Conservation (phyloP, 192 early-diverging fungal species). For the Lobosporangium transversale region DNA sequence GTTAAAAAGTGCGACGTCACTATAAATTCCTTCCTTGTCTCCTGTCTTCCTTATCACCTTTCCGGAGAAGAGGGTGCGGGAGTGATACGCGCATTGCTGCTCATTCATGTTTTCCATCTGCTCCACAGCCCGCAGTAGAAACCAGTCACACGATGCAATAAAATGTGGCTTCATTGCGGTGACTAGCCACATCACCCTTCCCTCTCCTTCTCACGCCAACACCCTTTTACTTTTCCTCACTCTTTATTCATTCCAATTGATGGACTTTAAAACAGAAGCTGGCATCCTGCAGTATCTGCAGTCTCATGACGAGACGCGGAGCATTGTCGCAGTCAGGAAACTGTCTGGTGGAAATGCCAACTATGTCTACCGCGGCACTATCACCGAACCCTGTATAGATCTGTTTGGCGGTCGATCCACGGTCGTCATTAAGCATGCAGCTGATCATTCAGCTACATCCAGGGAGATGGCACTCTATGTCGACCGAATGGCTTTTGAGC, state of each 20-base stretch:
- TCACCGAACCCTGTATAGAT: constrained; percentile 14
- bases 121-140: constrained; percentile 29
- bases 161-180: constrained; percentile 27
- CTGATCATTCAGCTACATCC: constrained; percentile 22
- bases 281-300: constrained; percentile 40
- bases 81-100: background rate
- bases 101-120: background rate
- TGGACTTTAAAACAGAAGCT: constrained; percentile 30
- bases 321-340: constrained; percentile 36
- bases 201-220: constrained; percentile 5
- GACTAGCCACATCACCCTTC: constrained; percentile 20
- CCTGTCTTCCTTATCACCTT: too few species aligned
- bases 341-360: constrained; percentile 49
- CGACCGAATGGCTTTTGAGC: constrained; percentile 47
- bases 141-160: constrained; percentile 29
- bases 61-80: background rate
- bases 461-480: constrained; percentile 23
- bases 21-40: too few species aligned
- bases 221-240: constrained; percentile 21
- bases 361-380: constrained; percentile 50
- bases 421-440: constrained; percentile 44
- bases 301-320: constrained; percentile 20
- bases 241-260: constrained; percentile 34
- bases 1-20: too few species aligned
- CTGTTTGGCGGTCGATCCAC: constrained; percentile 29